Conservation (phyloP, 257 asterid species). For the Linderniella brevidens region DNA sequence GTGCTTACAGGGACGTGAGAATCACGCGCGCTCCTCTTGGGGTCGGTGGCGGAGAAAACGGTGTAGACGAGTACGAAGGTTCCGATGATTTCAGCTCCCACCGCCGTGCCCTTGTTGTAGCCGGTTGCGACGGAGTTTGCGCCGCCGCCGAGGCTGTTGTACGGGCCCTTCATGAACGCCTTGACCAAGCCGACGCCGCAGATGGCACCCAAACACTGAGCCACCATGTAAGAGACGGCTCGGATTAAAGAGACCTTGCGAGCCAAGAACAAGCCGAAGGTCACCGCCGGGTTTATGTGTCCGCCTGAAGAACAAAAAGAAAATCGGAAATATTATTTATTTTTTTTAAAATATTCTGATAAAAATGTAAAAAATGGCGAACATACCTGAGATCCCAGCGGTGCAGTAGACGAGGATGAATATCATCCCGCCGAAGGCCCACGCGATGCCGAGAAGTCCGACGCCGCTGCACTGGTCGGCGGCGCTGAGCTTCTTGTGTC, state of each 20-base stretch:
- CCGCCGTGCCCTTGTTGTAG: slow-evolving; percentile 39
- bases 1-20: slow-evolving; percentile 51
- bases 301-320: slow-evolving; percentile 20
- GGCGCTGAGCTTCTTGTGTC: slow-evolving; percentile 28
- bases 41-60: slow-evolving; percentile 63
- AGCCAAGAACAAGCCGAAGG: slow-evolving; percentile 52
- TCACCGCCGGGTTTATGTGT: slow-evolving; percentile 58
- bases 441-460: slow-evolving; percentile 46
- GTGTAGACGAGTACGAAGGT: slow-evolving; percentile 61
- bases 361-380: too few relatives aligned
- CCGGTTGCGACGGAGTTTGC: slow-evolving; percentile 28
- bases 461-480: slow-evolving; percentile 46
- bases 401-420: slow-evolving; percentile 69
- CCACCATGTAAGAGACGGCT: slow-evolving; percentile 34
- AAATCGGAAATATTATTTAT: too few relatives aligned
- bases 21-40: slow-evolving; percentile 58
- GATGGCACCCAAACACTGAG: slow-evolving; percentile 47
- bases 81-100: slow-evolving; percentile 62
- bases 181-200: slow-evolving; percentile 59
- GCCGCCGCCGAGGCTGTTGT: slow-evolving; percentile 36
- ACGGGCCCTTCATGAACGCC: slow-evolving; percentile 38
- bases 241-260: slow-evolving; percentile 46
- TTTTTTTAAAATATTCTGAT: too few relatives aligned
- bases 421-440: slow-evolving; percentile 75
- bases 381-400: slow-evolving; percentile 59